Evolutionary conservation across 495 filamentous ascomycete genomes (phyloP), one percentile per base, ranked within the genome.

Genomic region (Emericellopsis terricola): DNA sequence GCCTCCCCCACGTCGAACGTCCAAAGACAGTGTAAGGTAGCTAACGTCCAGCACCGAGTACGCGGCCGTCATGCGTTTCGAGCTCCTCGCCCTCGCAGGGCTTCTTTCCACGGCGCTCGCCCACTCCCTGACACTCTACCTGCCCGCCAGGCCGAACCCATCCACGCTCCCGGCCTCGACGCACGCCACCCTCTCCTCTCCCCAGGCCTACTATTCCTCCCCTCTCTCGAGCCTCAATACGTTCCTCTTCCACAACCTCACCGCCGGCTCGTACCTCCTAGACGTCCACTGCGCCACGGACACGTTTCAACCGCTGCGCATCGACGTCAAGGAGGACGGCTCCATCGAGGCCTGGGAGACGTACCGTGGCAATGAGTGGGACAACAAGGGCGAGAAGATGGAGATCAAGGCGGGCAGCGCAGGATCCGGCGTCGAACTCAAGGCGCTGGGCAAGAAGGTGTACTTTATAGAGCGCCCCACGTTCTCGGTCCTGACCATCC

Each of bases 301-400:
- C 48, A 65, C 65, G 31, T 94, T 94, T 44, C 64, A 69, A 40
- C 73, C 81, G 2, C 57, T 86, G 42, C 62, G 83, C 4, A 61
- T 94, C 4, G 85, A 94, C 50, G 68, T 93, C 20, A 42, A 49
- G n/a, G 43, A 57, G 13, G 52, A 55, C 8, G 53, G 64, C n/a
- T 47, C 53, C 8, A 68, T 78, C 3, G 42, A 68, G n/a, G 70
- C 74, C 19, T 85, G 79, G 77, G 76, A 83, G 57, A 91, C 83
- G 16, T 92, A 77, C 50, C 57, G 81, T n/a, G 79, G 84, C 6
- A 86, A 89, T 46, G 71, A 85, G 39, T 84, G 83, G 81, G 71
- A 65, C 18, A 87, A 91, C 51, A 78, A 75, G 38, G 81, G 87
- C 10, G 67, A 71, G 43, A 61, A 59, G 44, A 65, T 71, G 41